Conservation (phyloP, 1,284 basidiomycete species). For the Ceratobasidium sp. region DNA sequence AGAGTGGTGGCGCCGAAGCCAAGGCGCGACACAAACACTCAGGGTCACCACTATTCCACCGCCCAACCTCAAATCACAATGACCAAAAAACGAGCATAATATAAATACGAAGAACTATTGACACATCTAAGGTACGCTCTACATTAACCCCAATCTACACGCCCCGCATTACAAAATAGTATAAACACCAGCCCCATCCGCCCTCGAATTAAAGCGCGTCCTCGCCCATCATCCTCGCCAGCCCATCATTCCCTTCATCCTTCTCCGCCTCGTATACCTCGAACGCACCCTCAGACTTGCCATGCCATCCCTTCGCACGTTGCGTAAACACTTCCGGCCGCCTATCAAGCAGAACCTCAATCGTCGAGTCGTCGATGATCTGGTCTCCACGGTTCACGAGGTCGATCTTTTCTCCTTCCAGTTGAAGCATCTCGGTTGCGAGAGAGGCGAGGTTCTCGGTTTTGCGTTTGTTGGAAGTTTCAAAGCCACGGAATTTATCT, state of each 20-base stretch:
- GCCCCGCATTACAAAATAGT: constrained; percentile 19
- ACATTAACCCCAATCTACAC: not conserved
- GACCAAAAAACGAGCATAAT: not conserved
- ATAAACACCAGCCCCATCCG: not conserved
- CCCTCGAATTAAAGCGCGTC: constrained; percentile 27
- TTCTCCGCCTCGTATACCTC: constrained; percentile 82
- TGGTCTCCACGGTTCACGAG: constrained; percentile 80
- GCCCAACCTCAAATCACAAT: too few species aligned
- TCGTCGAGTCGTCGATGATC: constrained; percentile 83
- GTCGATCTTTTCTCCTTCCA: constrained; percentile 90
- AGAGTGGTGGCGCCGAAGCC: not conserved
- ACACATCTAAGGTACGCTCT: not conserved
- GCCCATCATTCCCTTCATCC: constrained; percentile 74
- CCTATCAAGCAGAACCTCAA: constrained; percentile 84
- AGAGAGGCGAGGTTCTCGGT: constrained; percentile 78
- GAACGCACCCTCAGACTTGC: constrained; percentile 64
- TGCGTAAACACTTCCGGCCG: constrained; percentile 80
- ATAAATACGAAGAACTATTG: not conserved
- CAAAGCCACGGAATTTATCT: constrained; percentile 41
- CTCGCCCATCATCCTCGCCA: constrained; percentile 77
- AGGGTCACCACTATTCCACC: not conserved
- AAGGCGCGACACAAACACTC: not conserved
- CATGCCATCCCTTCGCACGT: constrained; percentile 83
- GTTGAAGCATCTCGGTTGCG: constrained; percentile 79
- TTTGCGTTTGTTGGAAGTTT: constrained; percentile 53